Evolutionary conservation across 345 rosid species (phyloP), one percentile per base, ranked within the genome.

Genomic region (Gossypium anomalum): DNA sequence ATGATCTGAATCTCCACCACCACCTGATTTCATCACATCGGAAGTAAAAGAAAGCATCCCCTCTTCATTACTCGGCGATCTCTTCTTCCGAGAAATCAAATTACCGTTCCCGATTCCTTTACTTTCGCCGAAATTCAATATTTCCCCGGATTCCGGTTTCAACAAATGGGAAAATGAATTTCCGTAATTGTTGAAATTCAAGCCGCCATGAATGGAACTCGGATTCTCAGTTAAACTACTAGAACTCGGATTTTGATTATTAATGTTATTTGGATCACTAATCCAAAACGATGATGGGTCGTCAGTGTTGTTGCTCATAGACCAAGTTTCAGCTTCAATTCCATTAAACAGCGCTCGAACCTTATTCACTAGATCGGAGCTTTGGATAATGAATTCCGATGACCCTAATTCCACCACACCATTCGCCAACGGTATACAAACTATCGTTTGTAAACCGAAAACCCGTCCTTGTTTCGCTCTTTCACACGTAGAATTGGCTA

Each of bases 321-420:
- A 82, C 89, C 91, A 91, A 1, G 87, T 80, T 75, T 83, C 94
- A 38, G 86, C 80, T 23, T 90, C 92, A 41, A 82, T 67, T 59
- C 83, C 82, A 65, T 78, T 90, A 77, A 94, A 92, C 82, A 92
- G 78, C 73, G 77, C 77, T 44, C 84, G 74, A 67, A 92, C 97
- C 82, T 88, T 91, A 65, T 82, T 84, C 87, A 87, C 77, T 79
- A 94, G 90, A 92, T 92, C 95, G 45, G 87, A 82, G 82, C 84
- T 92, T 60, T 86, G 92, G 55, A 25, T 78, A 72, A 94, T 89
- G 82, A 87, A 0, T 79, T 94, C 98, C 8, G 88, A 85, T 3
- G 98, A 91, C 14, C 97, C 98, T 73, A 94, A 77, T 79, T 94
- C 98, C 29, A 94, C 93, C 14, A 94, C 98, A 14, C 98, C 98